phyloP scores from a whole-genome alignment of 2,329 filamentous ascomycete genomes.

The Thyridium curvatum region DNA sequence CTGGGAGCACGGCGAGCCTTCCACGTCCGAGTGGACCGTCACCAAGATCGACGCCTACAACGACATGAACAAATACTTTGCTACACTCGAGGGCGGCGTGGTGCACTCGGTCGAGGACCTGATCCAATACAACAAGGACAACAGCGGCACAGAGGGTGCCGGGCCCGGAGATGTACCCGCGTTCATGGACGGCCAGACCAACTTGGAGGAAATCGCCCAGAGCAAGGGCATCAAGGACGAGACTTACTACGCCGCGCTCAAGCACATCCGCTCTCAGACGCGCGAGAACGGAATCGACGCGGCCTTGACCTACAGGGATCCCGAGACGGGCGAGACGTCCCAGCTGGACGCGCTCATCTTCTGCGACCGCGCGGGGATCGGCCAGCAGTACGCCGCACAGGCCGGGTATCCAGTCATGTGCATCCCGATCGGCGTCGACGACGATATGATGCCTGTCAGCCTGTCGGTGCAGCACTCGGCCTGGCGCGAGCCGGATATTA shows the following conservation, averaged over 20 bases:
- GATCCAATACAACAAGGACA: neutral
- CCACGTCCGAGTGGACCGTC: constrained; percentile 2
- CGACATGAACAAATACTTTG: constrained; percentile 1
- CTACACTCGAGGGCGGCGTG: too few relatives aligned
- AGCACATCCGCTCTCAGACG: neutral
- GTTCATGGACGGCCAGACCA: too few relatives aligned
- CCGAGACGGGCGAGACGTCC: neutral
- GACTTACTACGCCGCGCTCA: neutral
- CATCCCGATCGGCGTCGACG: too few relatives aligned
- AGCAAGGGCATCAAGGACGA: too few relatives aligned
- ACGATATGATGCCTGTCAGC: constrained; percentile 48
- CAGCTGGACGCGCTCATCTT: constrained; percentile 2
- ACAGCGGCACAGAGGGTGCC: neutral
- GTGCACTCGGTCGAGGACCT: too few relatives aligned
- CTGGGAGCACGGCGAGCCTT: constrained; percentile 1
- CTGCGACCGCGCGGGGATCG: neutral
- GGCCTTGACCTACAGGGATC: neutral
- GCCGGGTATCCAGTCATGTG: constrained; percentile 1
- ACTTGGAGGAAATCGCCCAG: too few relatives aligned
- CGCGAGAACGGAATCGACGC: constrained; percentile 1
- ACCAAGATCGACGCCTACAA: constrained; percentile 1
- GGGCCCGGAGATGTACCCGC: too few relatives aligned
- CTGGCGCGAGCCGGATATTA: constrained; percentile 50
- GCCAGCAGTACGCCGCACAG: constrained; percentile 3
- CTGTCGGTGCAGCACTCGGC: constrained; percentile 54